Conservation (phyloP, 164 flowering plant genomes). For the Vitis rupestris region DNA sequence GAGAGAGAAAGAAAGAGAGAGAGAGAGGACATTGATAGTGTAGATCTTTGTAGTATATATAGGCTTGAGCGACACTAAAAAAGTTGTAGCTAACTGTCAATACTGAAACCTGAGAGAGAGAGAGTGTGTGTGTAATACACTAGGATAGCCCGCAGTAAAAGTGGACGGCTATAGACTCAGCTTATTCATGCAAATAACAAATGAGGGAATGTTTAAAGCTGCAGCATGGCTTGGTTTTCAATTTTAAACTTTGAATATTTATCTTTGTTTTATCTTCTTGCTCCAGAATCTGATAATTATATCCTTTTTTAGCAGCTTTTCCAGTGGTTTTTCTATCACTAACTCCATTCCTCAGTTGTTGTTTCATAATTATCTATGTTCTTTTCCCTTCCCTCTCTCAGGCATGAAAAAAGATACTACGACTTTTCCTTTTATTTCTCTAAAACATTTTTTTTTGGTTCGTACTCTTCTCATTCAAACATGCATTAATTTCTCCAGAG, state of each 20-base stretch:
- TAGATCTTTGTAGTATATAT: background rate
- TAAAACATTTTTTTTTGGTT: background rate
- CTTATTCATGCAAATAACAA: conserved; percentile 16
- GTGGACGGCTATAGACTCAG: conserved; percentile 23
- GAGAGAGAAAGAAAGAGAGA: conserved; percentile 7
- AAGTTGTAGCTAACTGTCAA: conserved; percentile 18
- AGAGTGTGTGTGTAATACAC: background rate
- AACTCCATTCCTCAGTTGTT: conserved; percentile 2
- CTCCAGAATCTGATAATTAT: conserved; percentile 9
- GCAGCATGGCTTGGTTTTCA: conserved; percentile 11
- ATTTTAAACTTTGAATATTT: background rate
- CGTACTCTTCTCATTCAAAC: background rate
- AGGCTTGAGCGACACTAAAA: conserved; percentile 20
- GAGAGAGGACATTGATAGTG: background rate
- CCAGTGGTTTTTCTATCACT: conserved; percentile 5
- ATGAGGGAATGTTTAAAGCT: conserved; percentile 36
- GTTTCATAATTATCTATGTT: background rate
- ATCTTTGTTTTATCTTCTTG: background rate
- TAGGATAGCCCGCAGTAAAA: conserved; percentile 15
- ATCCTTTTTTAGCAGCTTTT: conserved; percentile 18
- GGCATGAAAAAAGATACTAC: background rate
- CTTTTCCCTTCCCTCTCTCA: too few relatives aligned
- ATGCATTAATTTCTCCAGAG: background rate
- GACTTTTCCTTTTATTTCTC: background rate
- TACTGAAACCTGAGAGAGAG: conserved; percentile 7